Percentiles rank a stretch among this genome's conserved stretches.
These are phyloP conservation scores for Botrytis fragariae DNA, from an alignment of 2,329 filamentous ascomycete species.

Conservation along the genomic window DNA sequence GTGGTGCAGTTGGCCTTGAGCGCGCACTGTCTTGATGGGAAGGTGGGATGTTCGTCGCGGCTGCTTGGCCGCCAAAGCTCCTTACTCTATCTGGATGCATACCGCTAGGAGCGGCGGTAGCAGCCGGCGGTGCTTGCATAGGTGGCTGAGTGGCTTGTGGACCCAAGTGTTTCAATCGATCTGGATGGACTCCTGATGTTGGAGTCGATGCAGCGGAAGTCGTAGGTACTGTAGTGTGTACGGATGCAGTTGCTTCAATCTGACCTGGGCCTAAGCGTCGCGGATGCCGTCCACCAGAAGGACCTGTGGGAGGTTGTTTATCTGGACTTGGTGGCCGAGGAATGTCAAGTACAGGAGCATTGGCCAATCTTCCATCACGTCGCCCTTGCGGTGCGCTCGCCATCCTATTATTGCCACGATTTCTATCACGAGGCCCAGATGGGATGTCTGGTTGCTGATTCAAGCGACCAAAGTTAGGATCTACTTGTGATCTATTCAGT, in stretches of 20 bases:
- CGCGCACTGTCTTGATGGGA: constrained; percentile 38
- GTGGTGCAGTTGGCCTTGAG: constrained; percentile 37
- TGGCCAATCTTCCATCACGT: constrained; percentile 26
- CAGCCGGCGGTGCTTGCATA: constrained; percentile 38
- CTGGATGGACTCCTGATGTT: constrained; percentile 32
- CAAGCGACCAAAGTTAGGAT: constrained; percentile 62
- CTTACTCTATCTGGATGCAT: constrained; percentile 38
- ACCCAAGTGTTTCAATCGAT: constrained; percentile 50
- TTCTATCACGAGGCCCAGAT: constrained; percentile 55
- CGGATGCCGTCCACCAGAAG: constrained; percentile 34
- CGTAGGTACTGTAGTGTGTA: constrained; percentile 31
- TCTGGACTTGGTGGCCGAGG: constrained; percentile 37
- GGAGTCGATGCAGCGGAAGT: constrained; percentile 32
- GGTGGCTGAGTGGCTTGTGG: constrained; percentile 36
- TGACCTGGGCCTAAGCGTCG: constrained; percentile 33
- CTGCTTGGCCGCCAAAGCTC: constrained; percentile 30
- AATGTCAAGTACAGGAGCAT: constrained; percentile 24
- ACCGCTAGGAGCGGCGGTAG: constrained; percentile 34
- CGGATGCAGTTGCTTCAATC: constrained; percentile 26
- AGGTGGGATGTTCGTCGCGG: constrained; percentile 33
- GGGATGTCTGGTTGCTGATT: constrained; percentile 52
- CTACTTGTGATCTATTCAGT: constrained; percentile 48
- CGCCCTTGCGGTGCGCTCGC: constrained; percentile 27
- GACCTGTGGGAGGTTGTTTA: constrained; percentile 39
- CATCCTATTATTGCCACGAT: constrained; percentile 39